Evolutionary conservation across 306 rosid species (phyloP).

Genomic region (Acacia confusa): DNA sequence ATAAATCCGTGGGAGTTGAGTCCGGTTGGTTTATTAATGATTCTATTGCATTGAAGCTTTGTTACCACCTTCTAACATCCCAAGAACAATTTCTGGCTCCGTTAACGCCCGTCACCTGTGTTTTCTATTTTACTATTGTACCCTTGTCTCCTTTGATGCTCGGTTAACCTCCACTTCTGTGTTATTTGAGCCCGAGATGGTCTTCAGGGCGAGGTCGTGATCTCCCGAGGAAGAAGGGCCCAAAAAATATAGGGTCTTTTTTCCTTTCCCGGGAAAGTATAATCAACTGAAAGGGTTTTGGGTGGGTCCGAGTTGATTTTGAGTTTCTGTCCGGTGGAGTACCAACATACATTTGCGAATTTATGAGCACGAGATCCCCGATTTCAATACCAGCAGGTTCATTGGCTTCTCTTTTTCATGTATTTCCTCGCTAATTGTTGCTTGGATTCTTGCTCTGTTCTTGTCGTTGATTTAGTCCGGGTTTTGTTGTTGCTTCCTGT

Average conservation of each 20-base stretch:
- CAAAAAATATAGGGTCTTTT: not conserved
- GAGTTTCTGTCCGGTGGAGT: constrained; percentile 40
- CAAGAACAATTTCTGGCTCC: not conserved
- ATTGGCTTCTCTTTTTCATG: constrained; percentile 10
- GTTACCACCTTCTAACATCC: not conserved
- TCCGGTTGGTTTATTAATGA: not conserved
- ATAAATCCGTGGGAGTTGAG: not conserved
- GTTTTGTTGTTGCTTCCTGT: constrained; percentile 6
- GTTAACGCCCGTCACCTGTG: not conserved
- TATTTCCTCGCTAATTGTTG: constrained; percentile 5
- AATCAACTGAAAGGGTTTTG: constrained; percentile 18
- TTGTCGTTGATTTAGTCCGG: constrained; percentile 22
- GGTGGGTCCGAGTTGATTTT: constrained; percentile 45
- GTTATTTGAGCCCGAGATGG: not conserved
- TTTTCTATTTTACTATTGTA: not conserved
- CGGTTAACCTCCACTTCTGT: not conserved
- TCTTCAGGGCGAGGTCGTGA: not conserved
- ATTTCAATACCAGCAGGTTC: constrained; percentile 53
- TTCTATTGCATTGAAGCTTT: not conserved
- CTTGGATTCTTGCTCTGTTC: constrained; percentile 15
- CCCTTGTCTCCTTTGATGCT: not conserved
- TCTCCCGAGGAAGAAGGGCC: constrained; percentile 1
- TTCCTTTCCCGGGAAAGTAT: constrained; percentile 21
- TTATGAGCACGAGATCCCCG: constrained; percentile 77
- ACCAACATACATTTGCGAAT: constrained; percentile 39